phyloP scores from a whole-genome alignment of 1,284 basidiomycete genomes.

The Pseudozyma pruni region DNA sequence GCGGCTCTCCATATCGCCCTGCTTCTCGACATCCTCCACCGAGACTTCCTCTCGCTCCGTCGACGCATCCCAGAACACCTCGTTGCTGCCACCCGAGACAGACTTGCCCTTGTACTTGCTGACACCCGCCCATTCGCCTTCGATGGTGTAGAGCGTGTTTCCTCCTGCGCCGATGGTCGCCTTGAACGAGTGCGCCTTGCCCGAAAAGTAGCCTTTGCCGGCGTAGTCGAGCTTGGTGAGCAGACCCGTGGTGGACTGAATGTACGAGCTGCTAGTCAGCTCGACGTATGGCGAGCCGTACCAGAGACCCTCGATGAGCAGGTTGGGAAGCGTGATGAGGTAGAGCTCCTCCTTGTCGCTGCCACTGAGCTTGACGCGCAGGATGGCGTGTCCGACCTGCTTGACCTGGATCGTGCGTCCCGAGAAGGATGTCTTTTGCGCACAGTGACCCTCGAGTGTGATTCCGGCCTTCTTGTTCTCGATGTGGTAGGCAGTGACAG shows the following conservation, averaged over 20 bases:
- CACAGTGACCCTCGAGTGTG: constrained; percentile 85
- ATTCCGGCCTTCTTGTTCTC: constrained; percentile 84
- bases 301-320: constrained; percentile 69
- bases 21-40: constrained; percentile 75
- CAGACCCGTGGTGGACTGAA: constrained; percentile 82
- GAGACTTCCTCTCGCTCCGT: constrained; percentile 77
- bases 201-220: constrained; percentile 91
- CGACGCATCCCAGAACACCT: constrained; percentile 71
- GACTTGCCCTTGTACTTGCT: constrained; percentile 70
- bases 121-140: constrained; percentile 87
- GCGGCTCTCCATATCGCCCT: constrained; percentile 85
- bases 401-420: constrained; percentile 84
- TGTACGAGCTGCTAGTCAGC: constrained; percentile 83
- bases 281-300: constrained; percentile 81
- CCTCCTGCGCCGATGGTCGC: constrained; percentile 75
- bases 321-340: constrained; percentile 82
- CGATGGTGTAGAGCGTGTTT: constrained; percentile 74
- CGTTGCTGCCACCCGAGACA: constrained; percentile 58
- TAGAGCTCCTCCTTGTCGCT: constrained; percentile 75
- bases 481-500: constrained; percentile 73
- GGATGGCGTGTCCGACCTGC: constrained; percentile 91
- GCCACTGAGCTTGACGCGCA: constrained; percentile 76
- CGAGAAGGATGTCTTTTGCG: constrained; percentile 86
- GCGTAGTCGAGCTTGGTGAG: constrained; percentile 80
- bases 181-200: constrained; percentile 92